Base-by-base conservation (phyloP, 2,329 filamentous ascomycete species). In the Akanthomyces uredinophilus region DNA sequence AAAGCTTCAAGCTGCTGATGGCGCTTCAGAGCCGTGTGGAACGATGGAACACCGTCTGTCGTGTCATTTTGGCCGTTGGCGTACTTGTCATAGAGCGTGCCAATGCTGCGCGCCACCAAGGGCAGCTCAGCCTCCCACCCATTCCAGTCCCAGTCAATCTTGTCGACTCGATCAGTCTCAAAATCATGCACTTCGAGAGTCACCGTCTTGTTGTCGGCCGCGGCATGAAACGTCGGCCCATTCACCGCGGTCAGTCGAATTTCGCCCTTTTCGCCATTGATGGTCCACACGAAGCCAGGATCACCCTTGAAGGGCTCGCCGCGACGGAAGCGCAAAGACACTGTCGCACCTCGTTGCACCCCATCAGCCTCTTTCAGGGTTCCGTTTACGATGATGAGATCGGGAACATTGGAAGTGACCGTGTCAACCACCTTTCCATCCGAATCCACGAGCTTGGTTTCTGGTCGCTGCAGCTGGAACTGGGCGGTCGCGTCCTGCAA, bases 1-100 rank as follows among this genome's bases (percentile, higher is more conserved):
- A 75, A 11, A 0, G 43, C 68, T 57, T 80, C 77, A 32, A 84
- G 63, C 70, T 82, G 74, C 67, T 75, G 70, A 68, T 83, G 81
- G n/a, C 82, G 72, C 65, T 69, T 69, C 4, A 81, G 66, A 0
- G 81, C 82, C 60, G 77, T 73, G 0, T 70, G 70, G 64, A 82
- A 77, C 0, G 73, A 74, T 5, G 74, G 68, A 64, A 73, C 49
- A 0, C 69, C 65, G 44, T 71, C 59, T 6, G 18, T 4, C 2
- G 13, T 11, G 27, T 43, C 35, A 32, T 49, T 10, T 14, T n/a
- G 20, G 39, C 66, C 70, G 1, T 69, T 65, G 8, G 81, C 81
- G 72, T 79, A 85, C 1, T 75, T 76, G 66, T 88, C 85, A 71
- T 87, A 88, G 0, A 86, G 66, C 22, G 76, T 77, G 0, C 78